Evolutionary conservation across 139 green algal genomes (phyloP).

Genomic region (Spirogloea muscicola): DNA sequence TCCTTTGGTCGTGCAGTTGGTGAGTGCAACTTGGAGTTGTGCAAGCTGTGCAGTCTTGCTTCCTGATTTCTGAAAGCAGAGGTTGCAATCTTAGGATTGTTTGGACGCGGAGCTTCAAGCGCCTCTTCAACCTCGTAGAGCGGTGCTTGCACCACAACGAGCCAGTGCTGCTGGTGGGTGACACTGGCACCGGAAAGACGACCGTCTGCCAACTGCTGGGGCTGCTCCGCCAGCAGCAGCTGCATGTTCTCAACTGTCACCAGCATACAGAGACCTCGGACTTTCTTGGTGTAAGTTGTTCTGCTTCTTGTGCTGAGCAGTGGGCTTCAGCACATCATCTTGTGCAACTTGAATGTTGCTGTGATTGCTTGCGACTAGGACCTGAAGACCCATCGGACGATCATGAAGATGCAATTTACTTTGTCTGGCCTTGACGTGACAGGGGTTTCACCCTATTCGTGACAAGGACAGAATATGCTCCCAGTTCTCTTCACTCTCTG

Average conservation of each 20-base stretch:
- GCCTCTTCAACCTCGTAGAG: constrained; percentile 78
- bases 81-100: constrained; percentile 59
- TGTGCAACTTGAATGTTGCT: no score
- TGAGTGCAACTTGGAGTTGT: no score
- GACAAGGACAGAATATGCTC: no score
- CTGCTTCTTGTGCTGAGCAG: no score
- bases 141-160: constrained; percentile 70
- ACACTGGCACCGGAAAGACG: constrained; percentile 97
- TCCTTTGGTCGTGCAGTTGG: no score
- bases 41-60: no score
- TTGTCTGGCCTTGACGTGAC: no score
- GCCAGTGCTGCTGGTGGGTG: constrained; percentile 90
- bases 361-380: no score
- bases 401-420: no score
- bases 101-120: constrained; percentile 87
- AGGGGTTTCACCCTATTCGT: constrained; percentile 5
- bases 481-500: no score
- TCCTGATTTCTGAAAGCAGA: background rate
- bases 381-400: no score
- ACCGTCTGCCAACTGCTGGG: constrained; percentile 92
- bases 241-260: constrained; percentile 98
- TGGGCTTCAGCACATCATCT: no score
- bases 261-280: constrained; percentile 97
- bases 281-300: constrained; percentile 77
- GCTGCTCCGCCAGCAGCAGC: constrained; percentile 65